A percentile compares a stretch with the other conserved stretches of the same genome.
Evolutionary conservation across 208 protist species (phyloP).

Genomic region (Trypanosoma cruzi): DNA sequence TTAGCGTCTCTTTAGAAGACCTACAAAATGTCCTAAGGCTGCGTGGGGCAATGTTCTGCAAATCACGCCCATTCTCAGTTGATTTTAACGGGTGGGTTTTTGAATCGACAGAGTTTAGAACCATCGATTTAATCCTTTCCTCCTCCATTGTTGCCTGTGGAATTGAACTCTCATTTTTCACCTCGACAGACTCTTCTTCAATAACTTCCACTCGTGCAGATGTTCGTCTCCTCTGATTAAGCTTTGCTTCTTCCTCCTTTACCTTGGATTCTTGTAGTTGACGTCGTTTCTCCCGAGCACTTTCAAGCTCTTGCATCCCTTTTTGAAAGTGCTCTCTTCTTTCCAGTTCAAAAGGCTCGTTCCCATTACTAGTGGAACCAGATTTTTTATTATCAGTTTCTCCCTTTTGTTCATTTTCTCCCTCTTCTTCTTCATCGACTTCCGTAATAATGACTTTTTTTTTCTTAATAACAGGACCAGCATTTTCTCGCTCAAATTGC

Average conservation of each 20-base stretch:
- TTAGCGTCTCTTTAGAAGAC: constrained; percentile 64
- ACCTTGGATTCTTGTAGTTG: constrained; percentile 34
- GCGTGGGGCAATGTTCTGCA: constrained; percentile 2
- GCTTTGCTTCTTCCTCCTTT: constrained; percentile 35
- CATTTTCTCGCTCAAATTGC: constrained; percentile 53
- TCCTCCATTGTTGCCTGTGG: neutral
- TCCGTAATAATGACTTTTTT: constrained; percentile 87
- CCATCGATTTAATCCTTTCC: neutral
- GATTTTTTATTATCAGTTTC: constrained; percentile 7
- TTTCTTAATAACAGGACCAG: constrained; percentile 27
- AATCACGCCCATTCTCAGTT: constrained; percentile 1
- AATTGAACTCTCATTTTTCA: neutral
- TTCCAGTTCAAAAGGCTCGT: constrained; percentile 14
- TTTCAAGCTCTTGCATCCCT: constrained; percentile 50
- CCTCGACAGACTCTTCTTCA: constrained; percentile 49
- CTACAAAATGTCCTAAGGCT: constrained; percentile 31
- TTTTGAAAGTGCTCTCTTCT: constrained; percentile 36
- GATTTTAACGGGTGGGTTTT: constrained; percentile 7
- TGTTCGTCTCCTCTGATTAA: constrained; percentile 36
- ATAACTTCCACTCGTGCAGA: constrained; percentile 73
- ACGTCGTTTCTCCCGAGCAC: constrained; percentile 30
- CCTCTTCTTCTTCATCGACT: constrained; percentile 83
- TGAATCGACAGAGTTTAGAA: neutral
- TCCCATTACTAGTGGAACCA: neutral
- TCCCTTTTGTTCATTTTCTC: constrained; percentile 29